A percentile compares a stretch with the other conserved stretches of the same genome.
Evolutionary conservation across 192 early-diverging fungal genomes (phyloP).

Genomic region (Podila minutissima): DNA sequence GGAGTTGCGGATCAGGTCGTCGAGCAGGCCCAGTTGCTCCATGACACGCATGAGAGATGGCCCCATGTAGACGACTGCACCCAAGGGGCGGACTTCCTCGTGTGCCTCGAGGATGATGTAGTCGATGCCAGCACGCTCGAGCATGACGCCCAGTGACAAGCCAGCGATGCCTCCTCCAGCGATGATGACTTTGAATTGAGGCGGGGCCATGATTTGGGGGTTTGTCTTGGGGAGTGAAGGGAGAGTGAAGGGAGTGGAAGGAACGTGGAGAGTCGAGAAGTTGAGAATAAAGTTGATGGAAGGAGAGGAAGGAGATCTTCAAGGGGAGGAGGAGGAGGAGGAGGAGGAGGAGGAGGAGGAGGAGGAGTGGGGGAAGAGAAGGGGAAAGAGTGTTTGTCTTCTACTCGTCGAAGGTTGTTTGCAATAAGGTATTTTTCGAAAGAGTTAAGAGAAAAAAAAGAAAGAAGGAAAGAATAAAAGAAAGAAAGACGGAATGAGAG

Average conservation of each 20-base stretch:
- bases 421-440: background rate
- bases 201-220: constrained; percentile 26
- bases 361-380: background rate
- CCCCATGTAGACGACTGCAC: constrained; percentile 23
- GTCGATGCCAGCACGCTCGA: constrained; percentile 47
- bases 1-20: constrained; percentile 37
- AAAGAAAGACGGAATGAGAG: too few relatives aligned
- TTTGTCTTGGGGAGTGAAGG: background rate
- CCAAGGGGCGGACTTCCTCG: constrained; percentile 14
- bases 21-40: constrained; percentile 43
- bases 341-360: constrained; percentile 3
- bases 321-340: constrained; percentile 5
- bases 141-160: constrained; percentile 38
- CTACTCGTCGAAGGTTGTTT: background rate
- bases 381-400: background rate
- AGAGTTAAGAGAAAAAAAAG: background rate
- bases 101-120: constrained; percentile 39
- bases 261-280: background rate
- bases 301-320: background rate
- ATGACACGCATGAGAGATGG: constrained; percentile 31
- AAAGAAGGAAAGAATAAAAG: background rate
- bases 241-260: background rate
- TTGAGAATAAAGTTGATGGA: background rate
- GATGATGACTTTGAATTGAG: constrained; percentile 46
- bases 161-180: constrained; percentile 44